These are phyloP conservation scores for Globisporangium parvum DNA, from an alignment of 352 stramenopile genomes.

Conservation along the genomic window DNA sequence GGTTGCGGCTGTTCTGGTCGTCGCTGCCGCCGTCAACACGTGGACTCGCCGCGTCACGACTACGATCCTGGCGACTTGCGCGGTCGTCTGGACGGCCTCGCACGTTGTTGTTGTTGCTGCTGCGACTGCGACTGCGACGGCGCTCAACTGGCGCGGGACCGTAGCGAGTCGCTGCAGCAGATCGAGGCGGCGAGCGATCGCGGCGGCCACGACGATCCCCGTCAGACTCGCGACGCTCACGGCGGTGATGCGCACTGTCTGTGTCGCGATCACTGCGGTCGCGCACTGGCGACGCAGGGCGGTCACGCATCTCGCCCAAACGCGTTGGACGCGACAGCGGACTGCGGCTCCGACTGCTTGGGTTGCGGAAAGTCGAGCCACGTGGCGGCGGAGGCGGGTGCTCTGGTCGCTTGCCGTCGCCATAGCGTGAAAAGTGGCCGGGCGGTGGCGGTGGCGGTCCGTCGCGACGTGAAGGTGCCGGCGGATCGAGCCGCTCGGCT, in stretches of 20 bases:
- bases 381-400: not conserved
- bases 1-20: not conserved
- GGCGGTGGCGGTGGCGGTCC: not conserved
- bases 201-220: conserved; percentile 2
- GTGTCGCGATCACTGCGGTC: not conserved
- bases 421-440: not conserved
- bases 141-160: conserved; percentile 3
- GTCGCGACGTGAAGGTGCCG: conserved; percentile 18
- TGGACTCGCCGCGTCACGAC: not conserved
- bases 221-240: conserved; percentile 7
- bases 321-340: not conserved
- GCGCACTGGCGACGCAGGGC: too few relatives aligned
- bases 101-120: not conserved
- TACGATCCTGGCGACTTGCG: not conserved
- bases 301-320: too few relatives aligned
- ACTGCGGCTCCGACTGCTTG: conserved; percentile 12
- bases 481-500: not conserved
- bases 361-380: conserved; percentile 4
- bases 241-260: not conserved
- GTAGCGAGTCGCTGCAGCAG: conserved; percentile 8
- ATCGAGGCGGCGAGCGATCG: conserved; percentile 20
- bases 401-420: not conserved
- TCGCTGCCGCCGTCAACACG: not conserved
- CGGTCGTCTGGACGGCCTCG: conserved; percentile 4
- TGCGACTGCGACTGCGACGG: conserved; percentile 2